Base-by-base conservation (phyloP, 2,329 filamentous ascomycete species). In the Monilinia vaccinii-corymbosi region DNA sequence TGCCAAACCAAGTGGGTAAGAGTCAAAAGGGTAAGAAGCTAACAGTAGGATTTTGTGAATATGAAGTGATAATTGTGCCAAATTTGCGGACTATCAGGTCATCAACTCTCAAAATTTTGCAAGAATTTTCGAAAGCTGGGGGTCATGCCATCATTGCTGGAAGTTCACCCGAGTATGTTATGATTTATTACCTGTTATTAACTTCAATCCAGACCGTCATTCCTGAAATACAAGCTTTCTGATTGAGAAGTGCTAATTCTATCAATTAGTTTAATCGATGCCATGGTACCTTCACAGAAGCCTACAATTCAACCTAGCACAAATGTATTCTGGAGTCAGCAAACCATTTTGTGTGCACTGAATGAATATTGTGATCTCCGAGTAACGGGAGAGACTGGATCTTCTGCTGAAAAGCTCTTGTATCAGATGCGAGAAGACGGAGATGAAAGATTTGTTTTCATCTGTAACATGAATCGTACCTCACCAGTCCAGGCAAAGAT, bases 371-470 rank as follows among this genome's bases (percentile, higher is more conserved):
- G 68, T 25, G 69, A 71, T 16, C 47, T 71, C 23, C 60, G 63
- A 34, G 62, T 70, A n/a, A 31, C 60, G 14, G 45, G 45, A n/a
- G 60, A 62, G 6, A 53, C 58, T 36, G 52, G 61, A n/a, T 36
- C 32, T 16, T 52, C 53, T 0, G 32, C 64, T 0, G 38, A 68
- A 3, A 67, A 63, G 16, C 38, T 72, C 7, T 58, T 72, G 1
- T 69, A 72, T 53, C 71, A 72, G 45, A 69, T 72, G 63, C 65
- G 71, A 13, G 60, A 71, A 31, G 71, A 72, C 31, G 65, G 56
- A 4, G 63, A 68, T 11, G 62, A 69, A 13, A 64, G 66, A 9
- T 72, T 68, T 42, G 57, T 71, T 2, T 72, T 72, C 53, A 66
- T 72, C 56, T 71, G 70, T 61, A 72, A 72, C 32, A 70, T 65